Evolutionary conservation across 352 stramenopile genomes (phyloP).

Genomic region (Pythium guiyangense): DNA sequence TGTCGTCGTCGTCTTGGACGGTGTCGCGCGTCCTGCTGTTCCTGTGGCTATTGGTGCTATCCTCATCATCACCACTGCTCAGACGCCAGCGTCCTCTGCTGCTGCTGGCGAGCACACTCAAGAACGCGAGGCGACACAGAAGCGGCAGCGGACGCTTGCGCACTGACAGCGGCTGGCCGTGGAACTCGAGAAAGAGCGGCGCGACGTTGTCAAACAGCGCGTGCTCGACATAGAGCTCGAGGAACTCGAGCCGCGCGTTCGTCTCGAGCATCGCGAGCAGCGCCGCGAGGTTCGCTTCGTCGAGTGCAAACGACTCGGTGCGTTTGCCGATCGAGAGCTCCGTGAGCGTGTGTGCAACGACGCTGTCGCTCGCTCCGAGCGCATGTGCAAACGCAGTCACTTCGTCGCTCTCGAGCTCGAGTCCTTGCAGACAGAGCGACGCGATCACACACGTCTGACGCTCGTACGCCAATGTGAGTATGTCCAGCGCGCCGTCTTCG

Average conservation of each 20-base stretch:
- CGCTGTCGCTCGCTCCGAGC: too few species aligned
- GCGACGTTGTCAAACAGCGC: constrained; percentile 14
- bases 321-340: constrained; percentile 17
- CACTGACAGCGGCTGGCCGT: constrained; percentile 9
- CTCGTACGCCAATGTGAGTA: constrained; percentile 10
- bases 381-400: constrained; percentile 3
- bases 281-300: constrained; percentile 16
- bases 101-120: constrained; percentile 5
- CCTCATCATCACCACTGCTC: too few species aligned
- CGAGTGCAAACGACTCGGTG: constrained; percentile 14
- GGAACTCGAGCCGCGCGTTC: constrained; percentile 10
- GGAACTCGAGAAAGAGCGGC: constrained; percentile 14
- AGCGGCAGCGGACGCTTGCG: constrained; percentile 11
- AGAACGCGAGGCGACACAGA: constrained; percentile 6
- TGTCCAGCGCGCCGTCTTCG: constrained; percentile 1
- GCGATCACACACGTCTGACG: not conserved
- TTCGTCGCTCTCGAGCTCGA: constrained; percentile 15
- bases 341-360: not conserved
- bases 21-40: not conserved
- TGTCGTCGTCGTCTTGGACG: not conserved
- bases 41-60: not conserved
- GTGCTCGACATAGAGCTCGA: constrained; percentile 13
- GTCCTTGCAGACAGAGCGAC: constrained; percentile 9
- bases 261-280: constrained; percentile 12
- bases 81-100: not conserved